Evolutionary conservation across 108 stramenopile species (phyloP).

Genomic region (Fistulifera pelliculosa): DNA sequence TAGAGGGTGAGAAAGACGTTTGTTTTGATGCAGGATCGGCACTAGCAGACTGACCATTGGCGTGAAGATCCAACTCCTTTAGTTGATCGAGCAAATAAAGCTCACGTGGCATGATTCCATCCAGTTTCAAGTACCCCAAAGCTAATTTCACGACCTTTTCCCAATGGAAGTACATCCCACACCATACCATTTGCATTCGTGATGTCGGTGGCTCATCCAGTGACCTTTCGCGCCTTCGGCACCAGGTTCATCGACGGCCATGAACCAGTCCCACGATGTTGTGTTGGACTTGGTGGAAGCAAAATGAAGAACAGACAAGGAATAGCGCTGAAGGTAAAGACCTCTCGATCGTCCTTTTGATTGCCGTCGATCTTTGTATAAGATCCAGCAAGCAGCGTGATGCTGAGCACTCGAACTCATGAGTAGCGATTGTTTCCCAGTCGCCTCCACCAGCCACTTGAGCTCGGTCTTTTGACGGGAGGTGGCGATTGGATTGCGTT

Average conservation of each 20-base stretch:
- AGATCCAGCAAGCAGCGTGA: conserved; percentile 53
- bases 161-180: conserved; percentile 28
- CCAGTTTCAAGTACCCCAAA: conserved; percentile 38
- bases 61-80: conserved; percentile 47
- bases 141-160: conserved; percentile 27
- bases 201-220: conserved; percentile 36
- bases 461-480: background rate
- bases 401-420: conserved; percentile 28
- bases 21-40: conserved; percentile 22
- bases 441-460: conserved; percentile 9
- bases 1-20: too few species aligned
- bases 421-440: background rate
- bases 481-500: too few species aligned
- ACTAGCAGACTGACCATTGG: too few species aligned
- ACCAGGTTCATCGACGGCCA: conserved; percentile 8
- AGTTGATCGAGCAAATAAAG: conserved; percentile 30
- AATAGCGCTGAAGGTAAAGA: conserved; percentile 35
- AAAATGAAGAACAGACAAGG: conserved; percentile 35
- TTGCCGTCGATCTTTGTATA: conserved; percentile 18
- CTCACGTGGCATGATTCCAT: conserved; percentile 46
- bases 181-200: conserved; percentile 53
- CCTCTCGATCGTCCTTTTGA: conserved; percentile 2
- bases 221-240: conserved; percentile 13
- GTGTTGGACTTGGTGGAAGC: conserved; percentile 30
- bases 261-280: conserved; percentile 18